A percentile compares a stretch with the other conserved stretches of the same genome.
Conservation (phyloP, 2,329 filamentous ascomycete species). For the Pleoardoris graminearum region DNA sequence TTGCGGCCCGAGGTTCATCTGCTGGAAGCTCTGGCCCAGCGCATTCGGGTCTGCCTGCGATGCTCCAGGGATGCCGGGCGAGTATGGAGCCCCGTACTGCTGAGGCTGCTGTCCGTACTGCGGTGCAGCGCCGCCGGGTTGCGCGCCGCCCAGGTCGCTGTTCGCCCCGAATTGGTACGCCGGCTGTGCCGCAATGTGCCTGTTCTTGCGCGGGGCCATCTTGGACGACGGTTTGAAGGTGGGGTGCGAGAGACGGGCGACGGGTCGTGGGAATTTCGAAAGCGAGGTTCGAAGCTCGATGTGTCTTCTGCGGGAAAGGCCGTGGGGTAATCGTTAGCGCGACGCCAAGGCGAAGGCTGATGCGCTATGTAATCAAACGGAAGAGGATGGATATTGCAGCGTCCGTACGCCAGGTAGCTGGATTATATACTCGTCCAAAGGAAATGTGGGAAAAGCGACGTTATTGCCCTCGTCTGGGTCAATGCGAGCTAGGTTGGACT, state of each 20-base stretch:
- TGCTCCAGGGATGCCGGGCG: constrained; percentile 22
- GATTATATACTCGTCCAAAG: too few relatives aligned
- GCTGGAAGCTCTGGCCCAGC: constrained; percentile 80
- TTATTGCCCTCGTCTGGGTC: too few relatives aligned
- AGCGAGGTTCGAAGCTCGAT: constrained; percentile 36
- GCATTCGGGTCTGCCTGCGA: constrained; percentile 58
- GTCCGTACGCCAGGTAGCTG: too few relatives aligned
- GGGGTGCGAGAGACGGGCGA: constrained; percentile 12
- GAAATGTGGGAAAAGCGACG: too few relatives aligned
- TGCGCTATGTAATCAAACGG: too few relatives aligned
- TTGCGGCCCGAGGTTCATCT: constrained; percentile 70
- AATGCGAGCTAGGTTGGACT: too few relatives aligned
- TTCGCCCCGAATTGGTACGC: constrained; percentile 96
- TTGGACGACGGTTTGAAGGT: constrained; percentile 18
- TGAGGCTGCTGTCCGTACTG: constrained; percentile 31
- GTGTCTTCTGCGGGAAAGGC: constrained; percentile 43
- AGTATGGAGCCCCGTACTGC: constrained; percentile 33
- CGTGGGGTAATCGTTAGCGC: constrained; percentile 5
- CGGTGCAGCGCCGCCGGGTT: constrained; percentile 51
- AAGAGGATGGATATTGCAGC: too few relatives aligned
- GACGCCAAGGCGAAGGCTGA: constrained; percentile 28
- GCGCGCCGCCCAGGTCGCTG: constrained; percentile 46
- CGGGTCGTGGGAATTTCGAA: constrained; percentile 20
- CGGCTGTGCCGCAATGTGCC: constrained; percentile 94
- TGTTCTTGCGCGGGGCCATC: constrained; percentile 68